phyloP scores from a whole-genome alignment of 2,329 filamentous ascomycete species.

The Cercospora berteroae region DNA sequence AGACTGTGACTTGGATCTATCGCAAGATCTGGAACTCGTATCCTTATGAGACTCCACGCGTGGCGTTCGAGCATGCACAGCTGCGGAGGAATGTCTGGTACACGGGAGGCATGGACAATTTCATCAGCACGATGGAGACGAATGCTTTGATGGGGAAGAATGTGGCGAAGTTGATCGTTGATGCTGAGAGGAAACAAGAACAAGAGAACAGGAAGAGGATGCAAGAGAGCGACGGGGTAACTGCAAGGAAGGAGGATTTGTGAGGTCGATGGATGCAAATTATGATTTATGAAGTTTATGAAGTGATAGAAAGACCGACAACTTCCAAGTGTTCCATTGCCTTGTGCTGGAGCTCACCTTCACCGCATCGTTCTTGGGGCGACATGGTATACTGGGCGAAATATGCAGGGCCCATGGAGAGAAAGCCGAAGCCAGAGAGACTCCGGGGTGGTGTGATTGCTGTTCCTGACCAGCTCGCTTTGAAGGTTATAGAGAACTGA shows the following conservation, averaged over 20 bases:
- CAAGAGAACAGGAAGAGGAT: no score
- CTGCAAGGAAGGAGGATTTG: background rate
- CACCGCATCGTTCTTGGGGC: background rate
- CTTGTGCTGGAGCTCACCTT: no score
- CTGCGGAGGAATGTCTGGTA: constrained; percentile 67
- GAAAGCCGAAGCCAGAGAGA: background rate
- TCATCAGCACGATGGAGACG: constrained; percentile 98
- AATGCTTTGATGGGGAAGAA: constrained; percentile 89
- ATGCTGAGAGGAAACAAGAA: no score
- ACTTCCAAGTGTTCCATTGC: no score
- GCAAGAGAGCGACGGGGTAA: background rate
- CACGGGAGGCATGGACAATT: constrained; percentile 74
- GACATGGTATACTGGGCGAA: background rate
- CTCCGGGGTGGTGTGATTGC: background rate
- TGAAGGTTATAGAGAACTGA: background rate
- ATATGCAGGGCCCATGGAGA: background rate
- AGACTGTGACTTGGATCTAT: constrained; percentile 70
- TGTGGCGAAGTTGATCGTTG: constrained; percentile 67
- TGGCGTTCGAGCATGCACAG: constrained; percentile 80
- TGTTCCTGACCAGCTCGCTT: background rate
- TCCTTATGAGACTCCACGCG: constrained; percentile 76
- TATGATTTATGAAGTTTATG: no score
- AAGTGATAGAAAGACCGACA: no score
- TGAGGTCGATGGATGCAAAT: background rate
- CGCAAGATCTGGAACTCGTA: constrained; percentile 80